These are phyloP conservation scores for Sergeia podlipaevii DNA, from an alignment of 208 protist genomes.

Conservation along the genomic window DNA sequence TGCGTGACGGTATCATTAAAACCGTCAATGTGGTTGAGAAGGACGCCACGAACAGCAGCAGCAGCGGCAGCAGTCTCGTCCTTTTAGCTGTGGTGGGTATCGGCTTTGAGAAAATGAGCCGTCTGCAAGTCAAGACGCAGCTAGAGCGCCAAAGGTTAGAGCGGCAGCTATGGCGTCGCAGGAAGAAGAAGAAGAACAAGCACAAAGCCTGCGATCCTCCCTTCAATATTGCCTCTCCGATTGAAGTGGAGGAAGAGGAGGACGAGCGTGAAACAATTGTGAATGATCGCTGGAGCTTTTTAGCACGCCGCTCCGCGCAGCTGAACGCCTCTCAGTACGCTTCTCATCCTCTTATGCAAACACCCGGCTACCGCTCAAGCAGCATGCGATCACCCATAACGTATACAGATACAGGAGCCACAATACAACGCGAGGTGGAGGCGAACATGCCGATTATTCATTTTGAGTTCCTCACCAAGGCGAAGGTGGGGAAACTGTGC, in stretches of 20 bases:
- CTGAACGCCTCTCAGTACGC: slow-evolving; percentile 23
- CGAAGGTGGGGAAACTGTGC: slow-evolving; percentile 10
- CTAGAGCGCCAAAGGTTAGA: slow-evolving; percentile 12
- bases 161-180: not conserved
- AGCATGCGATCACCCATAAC: slow-evolving; percentile 17
- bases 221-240: too few species aligned
- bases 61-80: slow-evolving; percentile 41
- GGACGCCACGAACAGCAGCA: too few species aligned
- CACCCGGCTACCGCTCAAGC: slow-evolving; percentile 16
- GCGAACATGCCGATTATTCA: slow-evolving; percentile 44
- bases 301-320: slow-evolving; percentile 23
- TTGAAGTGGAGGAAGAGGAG: too few species aligned
- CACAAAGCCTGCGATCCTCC: not conserved
- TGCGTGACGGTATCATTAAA: slow-evolving; percentile 52
- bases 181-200: not conserved
- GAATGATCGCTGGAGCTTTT: slow-evolving; percentile 15
- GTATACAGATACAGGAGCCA: slow-evolving; percentile 7
- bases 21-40: slow-evolving; percentile 38
- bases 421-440: slow-evolving; percentile 37
- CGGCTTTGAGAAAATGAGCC: slow-evolving; percentile 50
- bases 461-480: slow-evolving; percentile 37
- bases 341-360: too few species aligned
- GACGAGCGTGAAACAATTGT: not conserved
- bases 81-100: slow-evolving; percentile 38
- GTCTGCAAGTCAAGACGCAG: slow-evolving; percentile 31